These are phyloP conservation scores for Dacryopinax primogenitus DNA, from an alignment of 768 basidiomycete genomes.

Conservation along the genomic window DNA sequence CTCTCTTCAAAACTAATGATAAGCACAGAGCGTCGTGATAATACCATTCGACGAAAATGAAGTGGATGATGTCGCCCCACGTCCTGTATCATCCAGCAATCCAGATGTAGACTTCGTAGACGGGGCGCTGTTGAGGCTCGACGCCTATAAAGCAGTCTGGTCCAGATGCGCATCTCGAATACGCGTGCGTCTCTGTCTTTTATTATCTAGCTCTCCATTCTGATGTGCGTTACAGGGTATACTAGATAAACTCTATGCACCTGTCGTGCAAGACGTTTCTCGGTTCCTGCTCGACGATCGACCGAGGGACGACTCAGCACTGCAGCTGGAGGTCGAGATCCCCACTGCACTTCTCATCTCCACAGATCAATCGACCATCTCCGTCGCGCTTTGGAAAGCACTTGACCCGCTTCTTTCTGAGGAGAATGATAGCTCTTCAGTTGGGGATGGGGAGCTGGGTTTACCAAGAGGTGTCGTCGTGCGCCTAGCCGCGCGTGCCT, in stretches of 20 bases:
- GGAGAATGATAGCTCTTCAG: not conserved
- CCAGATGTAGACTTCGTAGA: conserved; percentile 1
- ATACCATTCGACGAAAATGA: not conserved
- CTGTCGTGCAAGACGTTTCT: conserved; percentile 1
- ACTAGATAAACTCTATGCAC: not conserved
- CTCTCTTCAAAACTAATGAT: not conserved
- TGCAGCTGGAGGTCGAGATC: not conserved
- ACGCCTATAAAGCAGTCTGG: not conserved
- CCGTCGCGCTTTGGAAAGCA: not conserved
- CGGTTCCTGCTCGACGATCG: not conserved
- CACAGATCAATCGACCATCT: not conserved
- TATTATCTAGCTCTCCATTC: not conserved
- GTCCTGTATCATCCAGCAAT: not conserved
- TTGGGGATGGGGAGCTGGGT: not conserved
- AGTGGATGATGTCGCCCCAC: not conserved
- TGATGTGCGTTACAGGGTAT: not conserved
- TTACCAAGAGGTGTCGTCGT: not conserved
- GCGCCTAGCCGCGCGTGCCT: not conserved
- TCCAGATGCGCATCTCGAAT: not conserved
- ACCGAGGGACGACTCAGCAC: not conserved
- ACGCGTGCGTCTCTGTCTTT: not conserved
- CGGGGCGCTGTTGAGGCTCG: not conserved
- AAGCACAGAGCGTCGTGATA: not conserved
- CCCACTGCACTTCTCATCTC: not conserved
- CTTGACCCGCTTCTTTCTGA: not conserved